Evolutionary conservation across 2,329 filamentous ascomycete genomes (phyloP).

Genomic region (Curvularia verruculosa): DNA sequence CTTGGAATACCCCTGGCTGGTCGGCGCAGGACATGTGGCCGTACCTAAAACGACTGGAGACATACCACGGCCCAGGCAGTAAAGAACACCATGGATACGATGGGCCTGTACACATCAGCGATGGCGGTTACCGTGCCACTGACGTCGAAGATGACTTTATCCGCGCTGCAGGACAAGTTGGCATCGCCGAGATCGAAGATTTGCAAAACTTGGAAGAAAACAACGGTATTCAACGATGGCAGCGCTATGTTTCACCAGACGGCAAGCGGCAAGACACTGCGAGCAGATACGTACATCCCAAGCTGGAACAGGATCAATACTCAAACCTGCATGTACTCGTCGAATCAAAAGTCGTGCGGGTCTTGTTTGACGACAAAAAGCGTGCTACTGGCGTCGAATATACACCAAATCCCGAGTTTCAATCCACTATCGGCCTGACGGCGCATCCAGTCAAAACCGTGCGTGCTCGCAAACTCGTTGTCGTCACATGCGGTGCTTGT

Average conservation of each 20-base stretch:
- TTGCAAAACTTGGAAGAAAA: constrained; percentile 58
- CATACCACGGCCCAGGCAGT: constrained; percentile 58
- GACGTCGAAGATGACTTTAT: constrained; percentile 58
- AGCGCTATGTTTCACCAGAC: constrained; percentile 58
- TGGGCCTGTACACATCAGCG: constrained; percentile 63
- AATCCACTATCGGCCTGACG: constrained; percentile 38
- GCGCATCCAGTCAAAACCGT: constrained; percentile 48
- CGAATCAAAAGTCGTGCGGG: constrained; percentile 61
- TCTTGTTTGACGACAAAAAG: constrained; percentile 60
- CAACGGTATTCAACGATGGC: constrained; percentile 53
- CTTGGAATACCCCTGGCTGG: constrained; percentile 62
- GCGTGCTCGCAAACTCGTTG: constrained; percentile 62
- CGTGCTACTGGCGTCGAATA: constrained; percentile 67
- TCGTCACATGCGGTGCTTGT: constrained; percentile 58
- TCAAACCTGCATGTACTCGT: constrained; percentile 66
- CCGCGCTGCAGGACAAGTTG: constrained; percentile 55
- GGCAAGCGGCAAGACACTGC: constrained; percentile 66
- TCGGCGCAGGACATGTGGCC: constrained; percentile 59
- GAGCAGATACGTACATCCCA: constrained; percentile 61
- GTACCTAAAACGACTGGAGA: constrained; percentile 64
- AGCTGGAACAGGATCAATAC: constrained; percentile 56
- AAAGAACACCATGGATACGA: constrained; percentile 58
- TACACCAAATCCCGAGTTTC: constrained; percentile 55
- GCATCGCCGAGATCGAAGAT: constrained; percentile 61
- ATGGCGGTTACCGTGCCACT: constrained; percentile 54